Conservation (phyloP, 2,329 filamentous ascomycete species). For the Aureobasidium zeae region DNA sequence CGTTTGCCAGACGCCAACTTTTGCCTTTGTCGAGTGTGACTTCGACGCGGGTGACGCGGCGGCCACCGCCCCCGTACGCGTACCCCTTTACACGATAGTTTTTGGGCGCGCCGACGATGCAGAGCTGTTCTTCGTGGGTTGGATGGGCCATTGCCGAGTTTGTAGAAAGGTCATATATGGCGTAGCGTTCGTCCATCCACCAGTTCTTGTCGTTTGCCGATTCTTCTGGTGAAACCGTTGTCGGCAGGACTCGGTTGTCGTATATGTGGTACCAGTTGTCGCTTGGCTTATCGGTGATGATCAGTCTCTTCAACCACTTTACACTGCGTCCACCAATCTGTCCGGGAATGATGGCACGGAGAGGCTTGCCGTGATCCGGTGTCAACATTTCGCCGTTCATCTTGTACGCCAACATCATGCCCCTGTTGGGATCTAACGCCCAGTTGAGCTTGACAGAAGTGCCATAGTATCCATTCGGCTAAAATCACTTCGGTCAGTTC, state of each 20-base stretch:
- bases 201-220: constrained; percentile 62
- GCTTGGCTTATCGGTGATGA: constrained; percentile 68
- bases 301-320: constrained; percentile 80
- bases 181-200: constrained; percentile 85
- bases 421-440: constrained; percentile 72
- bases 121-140: constrained; percentile 62
- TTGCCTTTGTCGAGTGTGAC: constrained; percentile 74
- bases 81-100: constrained; percentile 66
- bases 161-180: constrained; percentile 83
- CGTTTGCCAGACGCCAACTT: constrained; percentile 66
- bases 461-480: constrained; percentile 80
- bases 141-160: constrained; percentile 78
- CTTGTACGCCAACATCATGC: constrained; percentile 77
- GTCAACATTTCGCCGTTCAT: constrained; percentile 80
- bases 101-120: constrained; percentile 38
- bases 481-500: constrained; percentile 64
- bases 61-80: constrained; percentile 81
- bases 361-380: constrained; percentile 77
- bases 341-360: constrained; percentile 75
- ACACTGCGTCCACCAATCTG: constrained; percentile 89
- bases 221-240: constrained; percentile 73
- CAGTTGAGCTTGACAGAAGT: constrained; percentile 83
- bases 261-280: constrained; percentile 95
- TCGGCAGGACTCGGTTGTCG: constrained; percentile 83
- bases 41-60: constrained; percentile 72